Evolutionary conservation across 148 eudicot species (phyloP).

Genomic region (Spergularia bocconei): DNA sequence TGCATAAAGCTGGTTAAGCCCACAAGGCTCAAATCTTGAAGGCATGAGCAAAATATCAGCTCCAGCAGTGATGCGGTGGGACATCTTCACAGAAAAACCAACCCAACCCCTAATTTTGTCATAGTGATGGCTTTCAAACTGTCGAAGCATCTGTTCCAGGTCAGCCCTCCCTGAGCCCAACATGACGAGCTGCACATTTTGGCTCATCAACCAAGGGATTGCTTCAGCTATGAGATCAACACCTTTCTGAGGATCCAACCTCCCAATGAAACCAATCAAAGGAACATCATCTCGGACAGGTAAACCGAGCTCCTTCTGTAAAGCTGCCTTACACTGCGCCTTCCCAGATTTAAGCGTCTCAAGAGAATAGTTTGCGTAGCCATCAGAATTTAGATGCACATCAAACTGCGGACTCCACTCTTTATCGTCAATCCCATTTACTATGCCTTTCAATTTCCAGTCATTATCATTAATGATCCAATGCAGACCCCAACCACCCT

Average conservation of each 20-base stretch:
- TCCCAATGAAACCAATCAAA: slow-evolving; percentile 85
- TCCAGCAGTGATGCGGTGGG: slow-evolving; percentile 94
- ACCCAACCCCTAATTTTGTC: slow-evolving; percentile 86
- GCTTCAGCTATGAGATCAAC: slow-evolving; percentile 90
- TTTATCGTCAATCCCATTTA: slow-evolving; percentile 77
- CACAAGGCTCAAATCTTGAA: slow-evolving; percentile 95
- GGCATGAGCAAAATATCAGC: slow-evolving; percentile 93
- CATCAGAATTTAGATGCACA: slow-evolving; percentile 67
- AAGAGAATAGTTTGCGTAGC: slow-evolving; percentile 71
- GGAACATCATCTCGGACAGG: slow-evolving; percentile 68
- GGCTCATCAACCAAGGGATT: slow-evolving; percentile 83
- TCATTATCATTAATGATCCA: slow-evolving; percentile 68
- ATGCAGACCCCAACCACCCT: slow-evolving; percentile 97
- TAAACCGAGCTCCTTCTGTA: slow-evolving; percentile 81
- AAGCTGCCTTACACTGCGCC: slow-evolving; percentile 78
- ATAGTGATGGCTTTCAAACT: slow-evolving; percentile 53
- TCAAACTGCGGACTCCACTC: slow-evolving; percentile 88
- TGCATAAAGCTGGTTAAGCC: slow-evolving; percentile 92
- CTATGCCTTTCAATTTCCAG: slow-evolving; percentile 93
- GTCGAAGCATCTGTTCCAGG: slow-evolving; percentile 75
- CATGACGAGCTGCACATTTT: slow-evolving; percentile 84
- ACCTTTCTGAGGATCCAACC: slow-evolving; percentile 86
- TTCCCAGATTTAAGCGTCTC: slow-evolving; percentile 67
- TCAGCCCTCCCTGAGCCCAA: slow-evolving; percentile 83
- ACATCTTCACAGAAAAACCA: slow-evolving; percentile 81